Evolutionary conservation across 768 basidiomycete species (phyloP), one percentile per base, ranked within the genome.

Genomic region (Macrolepiota albuminosa): DNA sequence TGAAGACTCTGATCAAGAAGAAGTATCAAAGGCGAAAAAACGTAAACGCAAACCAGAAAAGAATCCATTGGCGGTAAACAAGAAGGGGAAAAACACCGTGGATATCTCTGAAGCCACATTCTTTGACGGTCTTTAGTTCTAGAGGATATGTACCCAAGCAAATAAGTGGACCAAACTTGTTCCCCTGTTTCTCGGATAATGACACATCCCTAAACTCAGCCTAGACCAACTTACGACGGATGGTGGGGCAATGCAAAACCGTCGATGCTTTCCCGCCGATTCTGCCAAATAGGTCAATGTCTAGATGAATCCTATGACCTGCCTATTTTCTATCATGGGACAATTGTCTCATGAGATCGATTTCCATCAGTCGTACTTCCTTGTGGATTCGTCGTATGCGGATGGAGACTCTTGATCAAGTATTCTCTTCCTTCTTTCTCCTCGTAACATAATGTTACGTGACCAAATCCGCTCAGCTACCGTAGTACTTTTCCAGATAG

Each of bases 111-210:
- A 86, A 34, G 76, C 76, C 10, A 76, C 82, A 21, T 92, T 91
- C 72, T 92, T 91, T 66, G 80, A 83, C 48, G 87, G 79, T 48
- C 72, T 92, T 61, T 89, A 74, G 67, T 71, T 42, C 11, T 29
- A 34, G 5, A 13, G 18, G 18, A 10, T 31, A 8, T 21, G n/a
- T 18, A 24, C 33, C 33, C 11, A 40, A 8, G 14, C 11, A 1
- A 24, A 24, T 13, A 46, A 42, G 29, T 26, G 18, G 24, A 10
- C 21, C 14, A 34, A 29, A 2, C 9, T 54, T 42, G 50, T 18
- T 24, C 9, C 24, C 6, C 5, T n/a, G 34, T 26, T 11, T 40
- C 52, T 26, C 0, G 16, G 8, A 54, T 54, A 33, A 16, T 42
- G 31, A 18, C n/a, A 33, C n/a, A 21, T 54, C n/a, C 4, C n/a